Evolutionary conservation across 108 stramenopile genomes (phyloP).

Genomic region (Pseudonitzschia multistriata): DNA sequence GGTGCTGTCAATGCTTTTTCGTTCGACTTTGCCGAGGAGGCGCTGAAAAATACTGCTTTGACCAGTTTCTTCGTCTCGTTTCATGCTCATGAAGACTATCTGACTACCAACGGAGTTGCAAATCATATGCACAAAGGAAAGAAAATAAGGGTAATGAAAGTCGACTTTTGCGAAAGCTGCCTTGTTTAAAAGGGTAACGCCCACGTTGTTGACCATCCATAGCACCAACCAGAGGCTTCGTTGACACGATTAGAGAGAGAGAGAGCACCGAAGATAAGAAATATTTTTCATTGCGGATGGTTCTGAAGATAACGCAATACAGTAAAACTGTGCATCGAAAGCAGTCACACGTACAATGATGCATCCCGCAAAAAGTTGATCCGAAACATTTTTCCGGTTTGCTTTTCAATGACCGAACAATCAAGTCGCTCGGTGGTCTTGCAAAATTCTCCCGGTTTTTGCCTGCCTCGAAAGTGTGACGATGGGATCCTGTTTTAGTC

Average conservation of each 20-base stretch:
- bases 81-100: slow-evolving; percentile 45
- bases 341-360: slow-evolving; percentile 18
- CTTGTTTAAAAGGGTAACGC: slow-evolving; percentile 86
- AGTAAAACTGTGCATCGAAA: neutral
- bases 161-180: slow-evolving; percentile 75
- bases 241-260: neutral
- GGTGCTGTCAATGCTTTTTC: slow-evolving; percentile 49
- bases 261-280: neutral
- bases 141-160: slow-evolving; percentile 87
- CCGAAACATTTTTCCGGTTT: neutral
- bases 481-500: too few species aligned
- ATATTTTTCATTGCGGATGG: too few species aligned
- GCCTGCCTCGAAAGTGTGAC: too few species aligned
- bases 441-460: neutral
- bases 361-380: slow-evolving; percentile 11
- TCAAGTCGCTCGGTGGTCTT: neutral
- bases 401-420: neutral
- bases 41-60: slow-evolving; percentile 35
- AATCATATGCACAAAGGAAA: slow-evolving; percentile 83
- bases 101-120: slow-evolving; percentile 62
- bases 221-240: slow-evolving; percentile 54
- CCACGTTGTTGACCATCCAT: slow-evolving; percentile 82
- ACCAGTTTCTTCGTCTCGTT: slow-evolving; percentile 17
- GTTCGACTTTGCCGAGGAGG: slow-evolving; percentile 48
- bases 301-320: neutral